Conservation (phyloP, 306 rosid species). For the Mucuna pruriens region DNA sequence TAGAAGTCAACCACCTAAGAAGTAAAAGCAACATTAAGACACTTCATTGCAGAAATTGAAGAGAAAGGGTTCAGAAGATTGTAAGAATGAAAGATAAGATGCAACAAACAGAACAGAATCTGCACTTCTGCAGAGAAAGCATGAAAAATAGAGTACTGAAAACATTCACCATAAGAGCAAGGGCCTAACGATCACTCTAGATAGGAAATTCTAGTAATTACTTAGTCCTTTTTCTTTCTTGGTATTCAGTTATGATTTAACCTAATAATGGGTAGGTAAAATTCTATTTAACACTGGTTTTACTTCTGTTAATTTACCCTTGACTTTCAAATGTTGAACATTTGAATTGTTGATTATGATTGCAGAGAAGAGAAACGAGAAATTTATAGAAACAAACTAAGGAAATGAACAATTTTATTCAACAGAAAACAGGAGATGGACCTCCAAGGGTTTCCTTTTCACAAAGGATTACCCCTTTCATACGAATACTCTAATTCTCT, state of each 20-base stretch:
- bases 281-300: slow-evolving; percentile 9
- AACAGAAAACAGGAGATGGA: background rate
- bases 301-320: background rate
- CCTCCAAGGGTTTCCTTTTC: background rate
- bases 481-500: background rate
- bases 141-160: slow-evolving; percentile 18
- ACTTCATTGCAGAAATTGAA: slow-evolving; percentile 26
- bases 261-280: slow-evolving; percentile 12
- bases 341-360: background rate
- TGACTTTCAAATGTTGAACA: slow-evolving; percentile 2
- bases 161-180: background rate
- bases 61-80: slow-evolving; percentile 19
- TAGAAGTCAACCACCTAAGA: slow-evolving; percentile 85
- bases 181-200: background rate
- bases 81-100: slow-evolving; percentile 26
- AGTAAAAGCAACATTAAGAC: slow-evolving; percentile 32
- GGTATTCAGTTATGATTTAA: slow-evolving; percentile 18
- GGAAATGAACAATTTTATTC: background rate
- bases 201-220: background rate
- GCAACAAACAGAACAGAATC: slow-evolving; percentile 11
- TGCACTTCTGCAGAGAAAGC: slow-evolving; percentile 23
- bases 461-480: background rate
- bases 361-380: background rate
- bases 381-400: background rate
- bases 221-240: background rate